Conservation (phyloP, 371 early-diverging fungal genomes). For the Haplosporangium sp. region DNA sequence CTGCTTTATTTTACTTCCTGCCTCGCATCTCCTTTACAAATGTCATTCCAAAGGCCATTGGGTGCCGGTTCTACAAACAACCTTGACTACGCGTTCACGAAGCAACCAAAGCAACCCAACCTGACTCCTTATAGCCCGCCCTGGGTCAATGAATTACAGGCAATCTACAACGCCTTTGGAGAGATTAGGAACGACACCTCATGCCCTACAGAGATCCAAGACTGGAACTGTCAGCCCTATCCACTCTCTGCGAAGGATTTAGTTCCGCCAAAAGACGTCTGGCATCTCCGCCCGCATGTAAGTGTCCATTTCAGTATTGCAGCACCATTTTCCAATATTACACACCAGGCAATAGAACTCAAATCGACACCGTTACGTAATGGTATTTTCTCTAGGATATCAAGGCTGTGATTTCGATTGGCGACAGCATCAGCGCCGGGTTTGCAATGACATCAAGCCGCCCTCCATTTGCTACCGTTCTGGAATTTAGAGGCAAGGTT, state of each 20-base stretch:
- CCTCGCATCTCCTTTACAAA: slow-evolving; percentile 19
- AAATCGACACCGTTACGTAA: too few relatives aligned
- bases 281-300: slow-evolving; percentile 68
- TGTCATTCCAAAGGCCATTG: slow-evolving; percentile 12
- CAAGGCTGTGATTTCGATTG: slow-evolving; percentile 68
- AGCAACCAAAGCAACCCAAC: neutral
- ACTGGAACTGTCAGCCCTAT: slow-evolving; percentile 62
- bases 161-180: slow-evolving; percentile 61
- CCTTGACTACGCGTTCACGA: neutral
- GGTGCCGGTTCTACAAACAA: too few relatives aligned
- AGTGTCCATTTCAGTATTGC: neutral
- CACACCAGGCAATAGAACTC: too few relatives aligned
- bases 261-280: slow-evolving; percentile 56
- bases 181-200: slow-evolving; percentile 38
- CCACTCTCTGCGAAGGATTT: slow-evolving; percentile 56
- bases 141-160: slow-evolving; percentile 63
- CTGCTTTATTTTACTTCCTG: slow-evolving; percentile 19
- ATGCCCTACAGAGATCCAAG: slow-evolving; percentile 58
- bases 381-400: slow-evolving; percentile 60
- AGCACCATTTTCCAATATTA: too few relatives aligned
- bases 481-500: slow-evolving; percentile 73
- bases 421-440: slow-evolving; percentile 79
- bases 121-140: slow-evolving; percentile 58
- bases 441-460: slow-evolving; percentile 63
- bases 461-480: slow-evolving; percentile 63